Percentiles rank a stretch among this genome's conserved stretches.
Evolutionary conservation across 257 asterid genomes (phyloP).

Genomic region (Solanum etuberosum): DNA sequence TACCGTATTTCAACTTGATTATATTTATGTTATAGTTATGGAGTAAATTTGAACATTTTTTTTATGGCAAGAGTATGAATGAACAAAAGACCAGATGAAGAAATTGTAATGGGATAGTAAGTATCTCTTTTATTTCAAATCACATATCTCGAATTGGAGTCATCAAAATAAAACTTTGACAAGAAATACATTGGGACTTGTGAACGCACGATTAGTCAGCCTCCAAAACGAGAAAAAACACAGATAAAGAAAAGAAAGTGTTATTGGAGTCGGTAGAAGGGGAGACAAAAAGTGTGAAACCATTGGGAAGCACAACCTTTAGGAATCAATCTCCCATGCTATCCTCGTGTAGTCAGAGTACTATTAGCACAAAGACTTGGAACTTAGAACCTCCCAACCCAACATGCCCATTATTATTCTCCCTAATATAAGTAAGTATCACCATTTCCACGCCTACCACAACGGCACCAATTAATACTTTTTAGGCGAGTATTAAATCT

Average conservation of each 20-base stretch:
- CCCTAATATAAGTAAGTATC: neutral
- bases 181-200: neutral
- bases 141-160: rapidly evolving
- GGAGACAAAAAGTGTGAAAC: neutral
- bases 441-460: neutral
- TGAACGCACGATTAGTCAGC: rapidly evolving
- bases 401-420: neutral
- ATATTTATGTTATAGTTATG: neutral
- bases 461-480: neutral
- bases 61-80: neutral
- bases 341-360: neutral
- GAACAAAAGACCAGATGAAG: neutral
- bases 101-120: neutral
- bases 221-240: neutral
- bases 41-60: no score
- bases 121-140: neutral
- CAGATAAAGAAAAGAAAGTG: neutral
- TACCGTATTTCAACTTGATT: neutral
- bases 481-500: no score
- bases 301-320: neutral
- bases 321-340: neutral
- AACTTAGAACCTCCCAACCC: neutral
- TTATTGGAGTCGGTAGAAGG: neutral
- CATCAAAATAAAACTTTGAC: no score
- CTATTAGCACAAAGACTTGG: neutral